These are phyloP conservation scores for Venturia effusa DNA, from an alignment of 2,329 filamentous ascomycete genomes.

Conservation along the genomic window DNA sequence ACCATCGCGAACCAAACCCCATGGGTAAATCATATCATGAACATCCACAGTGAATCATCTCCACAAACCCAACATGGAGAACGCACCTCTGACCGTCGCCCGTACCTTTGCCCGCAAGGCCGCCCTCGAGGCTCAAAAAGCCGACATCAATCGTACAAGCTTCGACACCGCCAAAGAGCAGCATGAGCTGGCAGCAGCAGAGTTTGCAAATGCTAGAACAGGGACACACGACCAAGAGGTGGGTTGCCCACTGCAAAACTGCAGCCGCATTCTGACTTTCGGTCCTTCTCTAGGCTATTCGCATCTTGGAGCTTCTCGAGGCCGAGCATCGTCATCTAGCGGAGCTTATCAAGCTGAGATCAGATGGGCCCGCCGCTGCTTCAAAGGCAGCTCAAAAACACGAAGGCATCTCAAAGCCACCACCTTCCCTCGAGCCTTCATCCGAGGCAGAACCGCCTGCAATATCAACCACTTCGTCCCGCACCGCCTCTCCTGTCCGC, in stretches of 20 bases:
- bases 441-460: background rate
- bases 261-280: conserved; percentile 8
- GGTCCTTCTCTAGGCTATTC: conserved; percentile 58
- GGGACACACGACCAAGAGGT: conserved; percentile 54
- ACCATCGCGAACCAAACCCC: conserved; percentile 11
- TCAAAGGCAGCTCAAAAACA: conserved; percentile 6
- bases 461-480: background rate
- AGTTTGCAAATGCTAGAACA: conserved; percentile 76
- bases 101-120: conserved; percentile 85
- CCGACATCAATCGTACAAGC: conserved; percentile 52
- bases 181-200: conserved; percentile 76
- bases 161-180: conserved; percentile 76
- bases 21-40: conserved; percentile 14
- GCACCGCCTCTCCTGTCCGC: conserved; percentile 26
- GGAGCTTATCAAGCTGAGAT: conserved; percentile 53
- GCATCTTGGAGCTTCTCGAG: conserved; percentile 76
- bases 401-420: background rate
- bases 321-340: conserved; percentile 78
- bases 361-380: conserved; percentile 10
- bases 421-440: background rate
- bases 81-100: conserved; percentile 60
- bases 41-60: background rate
- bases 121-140: conserved; percentile 56
- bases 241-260: conserved; percentile 1
- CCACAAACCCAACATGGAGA: conserved; percentile 46